Percentiles rank a stretch among this genome's conserved stretches.
These are phyloP conservation scores for Neospora caninum DNA, from an alignment of 169 alveolate genomes.

Conservation along the genomic window DNA sequence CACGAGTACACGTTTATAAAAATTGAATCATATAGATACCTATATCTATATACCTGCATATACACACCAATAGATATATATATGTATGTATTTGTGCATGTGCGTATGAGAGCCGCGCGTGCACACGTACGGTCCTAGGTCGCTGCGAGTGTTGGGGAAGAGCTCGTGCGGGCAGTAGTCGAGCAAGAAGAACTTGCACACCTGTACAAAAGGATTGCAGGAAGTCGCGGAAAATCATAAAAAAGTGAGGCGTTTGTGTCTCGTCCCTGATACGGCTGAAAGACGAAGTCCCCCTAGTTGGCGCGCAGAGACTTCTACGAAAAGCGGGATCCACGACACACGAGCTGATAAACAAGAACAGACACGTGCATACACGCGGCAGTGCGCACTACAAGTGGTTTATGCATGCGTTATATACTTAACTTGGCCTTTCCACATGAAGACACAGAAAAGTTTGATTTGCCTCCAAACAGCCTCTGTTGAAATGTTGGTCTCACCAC, in stretches of 20 bases:
- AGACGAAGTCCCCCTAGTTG: too few relatives aligned
- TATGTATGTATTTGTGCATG: neutral
- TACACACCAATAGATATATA: neutral
- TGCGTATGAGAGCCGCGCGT: neutral
- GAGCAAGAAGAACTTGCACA: constrained; percentile 87
- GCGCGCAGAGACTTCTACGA: too few relatives aligned
- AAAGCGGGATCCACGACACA: too few relatives aligned
- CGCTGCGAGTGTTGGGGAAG: constrained; percentile 90
- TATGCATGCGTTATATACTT: too few relatives aligned
- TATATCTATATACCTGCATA: neutral
- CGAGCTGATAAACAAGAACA: too few relatives aligned
- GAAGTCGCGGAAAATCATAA: neutral
- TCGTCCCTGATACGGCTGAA: too few relatives aligned
- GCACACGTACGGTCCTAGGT: constrained; percentile 83
- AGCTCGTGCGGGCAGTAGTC: constrained; percentile 94
- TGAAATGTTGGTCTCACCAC: too few relatives aligned
- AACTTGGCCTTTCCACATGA: too few relatives aligned
- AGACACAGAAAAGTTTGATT: too few relatives aligned
- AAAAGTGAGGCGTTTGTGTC: neutral
- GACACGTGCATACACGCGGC: too few relatives aligned
- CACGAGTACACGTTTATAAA: neutral
- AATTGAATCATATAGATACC: neutral
- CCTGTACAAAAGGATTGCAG: constrained; percentile 69
- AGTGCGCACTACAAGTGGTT: too few relatives aligned
- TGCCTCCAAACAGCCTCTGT: too few relatives aligned